Conservation (phyloP, 2,329 filamentous ascomycete species). For the Fusarium fujikuroi region DNA sequence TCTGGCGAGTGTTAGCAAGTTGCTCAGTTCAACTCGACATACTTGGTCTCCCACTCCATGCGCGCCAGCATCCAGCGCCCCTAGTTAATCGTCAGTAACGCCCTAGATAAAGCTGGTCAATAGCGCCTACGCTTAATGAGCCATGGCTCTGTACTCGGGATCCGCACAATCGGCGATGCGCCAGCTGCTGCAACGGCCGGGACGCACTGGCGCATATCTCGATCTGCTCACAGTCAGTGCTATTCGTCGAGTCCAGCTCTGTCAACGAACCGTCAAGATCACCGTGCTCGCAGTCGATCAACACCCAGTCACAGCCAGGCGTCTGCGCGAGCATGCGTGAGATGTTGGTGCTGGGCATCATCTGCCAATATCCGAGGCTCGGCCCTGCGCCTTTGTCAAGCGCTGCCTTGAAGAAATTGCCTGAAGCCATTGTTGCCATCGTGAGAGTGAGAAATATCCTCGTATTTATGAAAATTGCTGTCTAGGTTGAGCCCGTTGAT, state of each 20-base stretch:
- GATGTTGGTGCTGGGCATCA: slow-evolving; percentile 17
- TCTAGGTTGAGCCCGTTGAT: not conserved
- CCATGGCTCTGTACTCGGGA: slow-evolving; percentile 19
- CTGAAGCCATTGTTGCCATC: not conserved
- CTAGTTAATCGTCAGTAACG: not conserved
- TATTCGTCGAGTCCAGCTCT: fast-evolving
- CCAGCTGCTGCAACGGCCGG: slow-evolving; percentile 21
- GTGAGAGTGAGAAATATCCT: not conserved
- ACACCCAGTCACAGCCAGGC: slow-evolving; percentile 10
- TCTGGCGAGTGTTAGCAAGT: not conserved
- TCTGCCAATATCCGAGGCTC: slow-evolving; percentile 18
- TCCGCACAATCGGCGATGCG: slow-evolving; percentile 19
- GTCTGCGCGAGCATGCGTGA: slow-evolving; percentile 16
- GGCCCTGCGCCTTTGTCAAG: slow-evolving; percentile 1
- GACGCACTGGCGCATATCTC: slow-evolving; percentile 15
- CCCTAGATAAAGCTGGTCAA: too few species aligned
- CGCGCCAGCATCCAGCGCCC: slow-evolving; percentile 11
- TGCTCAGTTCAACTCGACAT: fast-evolving
- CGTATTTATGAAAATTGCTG: too few species aligned
- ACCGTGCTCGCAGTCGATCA: slow-evolving; percentile 17
- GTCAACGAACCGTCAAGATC: not conserved
- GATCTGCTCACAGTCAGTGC: not conserved
- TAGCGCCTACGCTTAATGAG: slow-evolving; percentile 1
- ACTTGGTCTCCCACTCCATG: slow-evolving; percentile 5
- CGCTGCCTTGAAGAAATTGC: slow-evolving; percentile 6